These are phyloP conservation scores for Saksenaea oblongispora DNA, from an alignment of 371 early-diverging fungal species.

Conservation along the genomic window DNA sequence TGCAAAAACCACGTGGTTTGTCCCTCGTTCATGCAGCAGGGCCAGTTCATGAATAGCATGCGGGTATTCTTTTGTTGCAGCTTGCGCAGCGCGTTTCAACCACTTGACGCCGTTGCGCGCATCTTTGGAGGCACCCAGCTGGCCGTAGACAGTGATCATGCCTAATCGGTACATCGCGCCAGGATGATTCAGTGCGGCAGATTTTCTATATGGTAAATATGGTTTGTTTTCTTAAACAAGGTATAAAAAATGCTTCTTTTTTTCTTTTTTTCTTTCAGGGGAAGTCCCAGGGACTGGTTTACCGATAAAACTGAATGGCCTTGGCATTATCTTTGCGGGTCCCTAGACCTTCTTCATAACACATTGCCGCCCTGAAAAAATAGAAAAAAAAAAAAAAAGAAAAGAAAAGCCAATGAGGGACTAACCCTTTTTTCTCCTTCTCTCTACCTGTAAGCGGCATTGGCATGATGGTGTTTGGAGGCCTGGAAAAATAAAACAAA, in stretches of 20 bases:
- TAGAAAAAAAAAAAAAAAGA: not conserved
- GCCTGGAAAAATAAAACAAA: conserved; percentile 56
- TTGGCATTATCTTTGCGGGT: conserved; percentile 42
- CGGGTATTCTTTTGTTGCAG: conserved; percentile 62
- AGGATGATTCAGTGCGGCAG: conserved; percentile 56
- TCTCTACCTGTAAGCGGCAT: conserved; percentile 41
- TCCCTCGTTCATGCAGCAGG: conserved; percentile 59
- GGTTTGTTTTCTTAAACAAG: not conserved
- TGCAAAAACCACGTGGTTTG: conserved; percentile 56
- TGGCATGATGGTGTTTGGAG: conserved; percentile 53
- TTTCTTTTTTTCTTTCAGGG: not conserved
- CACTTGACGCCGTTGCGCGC: conserved; percentile 68
- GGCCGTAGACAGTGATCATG: conserved; percentile 58
- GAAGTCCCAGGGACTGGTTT: not conserved
- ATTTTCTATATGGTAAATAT: conserved; percentile 33
- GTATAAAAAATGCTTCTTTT: not conserved
- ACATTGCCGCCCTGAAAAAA: conserved; percentile 37
- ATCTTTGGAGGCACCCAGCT: conserved; percentile 48
- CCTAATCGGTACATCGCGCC: conserved; percentile 65
- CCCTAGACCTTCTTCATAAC: conserved; percentile 58
- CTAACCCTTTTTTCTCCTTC: not conserved
- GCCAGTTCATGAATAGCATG: conserved; percentile 70
- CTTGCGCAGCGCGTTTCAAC: conserved; percentile 63
- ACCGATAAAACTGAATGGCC: conserved; percentile 57
- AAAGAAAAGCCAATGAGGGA: not conserved